Base-by-base conservation (phyloP, 768 basidiomycete species). In the Exidia glandulosa region DNA sequence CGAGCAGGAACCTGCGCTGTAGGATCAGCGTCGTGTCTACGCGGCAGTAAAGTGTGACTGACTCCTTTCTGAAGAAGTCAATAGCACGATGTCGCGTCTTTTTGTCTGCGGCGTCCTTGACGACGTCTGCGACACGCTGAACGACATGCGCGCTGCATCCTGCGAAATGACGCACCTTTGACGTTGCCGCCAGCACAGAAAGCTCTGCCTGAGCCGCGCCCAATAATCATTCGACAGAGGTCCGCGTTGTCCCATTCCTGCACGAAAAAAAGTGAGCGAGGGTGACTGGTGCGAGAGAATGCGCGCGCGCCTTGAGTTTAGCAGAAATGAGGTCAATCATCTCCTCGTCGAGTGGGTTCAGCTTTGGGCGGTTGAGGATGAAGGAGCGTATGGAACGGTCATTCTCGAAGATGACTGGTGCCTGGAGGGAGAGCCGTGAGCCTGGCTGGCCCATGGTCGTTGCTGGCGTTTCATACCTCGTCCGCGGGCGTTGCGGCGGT, bases 121-220 rank as follows among this genome's bases (percentile, higher is more conserved):
- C 73, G 56, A 90, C 83, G 65, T 71, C 88, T 90, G 63, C 7
- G 34, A 25, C 32, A 37, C 60, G 56, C 64, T 54, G 50, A 58
- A 37, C 25, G 52, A 16, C 30, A 37, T n/a, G 31, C 12, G 48
- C 57, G 56, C 25, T 32, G 23, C n/a, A 45, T 62, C 59, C 50
- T 36, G 48, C 9, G 58, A n/a, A n/a, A 12, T 32, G 62, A 31
- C 25, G 77, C 87, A 72, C 95, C 76, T 61, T 83, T 85, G 60
- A 99, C 89, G 72, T 99, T 96, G 48, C 96, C 96, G 14, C 96
- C 96, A 5, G 90, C 87, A 67, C 94, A 98, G 70, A 97, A 98
- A 13, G 87, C 90, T 61, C 84, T 78, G 3, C 86, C 87, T 13
- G 72, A 71, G 27, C 88, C 89, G 32, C 81, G 79, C 33, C 86